Percentiles rank a stretch among this genome's conserved stretches.
phyloP scores from a whole-genome alignment of 225 moss, liverwort and hornwort species.

The Sphagnum contortum region DNA sequence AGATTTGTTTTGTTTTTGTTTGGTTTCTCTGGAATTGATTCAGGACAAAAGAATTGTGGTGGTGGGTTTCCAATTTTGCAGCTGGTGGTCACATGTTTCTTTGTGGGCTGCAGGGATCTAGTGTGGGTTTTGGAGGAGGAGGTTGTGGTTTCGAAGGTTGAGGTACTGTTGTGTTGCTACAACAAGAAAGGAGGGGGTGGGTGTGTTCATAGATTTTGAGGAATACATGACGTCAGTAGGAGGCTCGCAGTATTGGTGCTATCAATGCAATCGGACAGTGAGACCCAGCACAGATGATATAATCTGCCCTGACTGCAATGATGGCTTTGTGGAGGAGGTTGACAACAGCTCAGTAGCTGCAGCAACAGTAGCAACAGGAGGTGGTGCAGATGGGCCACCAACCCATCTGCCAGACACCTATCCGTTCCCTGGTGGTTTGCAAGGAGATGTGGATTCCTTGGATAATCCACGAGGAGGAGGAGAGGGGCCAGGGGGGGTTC shows the following conservation, averaged over 20 bases:
- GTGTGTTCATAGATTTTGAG: neutral
- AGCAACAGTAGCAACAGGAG: conserved; percentile 10
- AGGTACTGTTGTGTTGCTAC: too few species aligned
- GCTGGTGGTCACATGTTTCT: too few species aligned
- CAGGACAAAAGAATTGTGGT: too few species aligned
- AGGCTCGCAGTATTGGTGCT: conserved; percentile 76
- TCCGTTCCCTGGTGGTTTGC: conserved; percentile 39
- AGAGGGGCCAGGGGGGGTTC: conserved; percentile 42
- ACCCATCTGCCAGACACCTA: conserved; percentile 27
- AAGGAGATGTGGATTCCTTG: conserved; percentile 29
- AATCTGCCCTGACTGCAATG: conserved; percentile 59
- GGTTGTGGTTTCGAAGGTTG: too few species aligned
- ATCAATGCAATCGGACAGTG: conserved; percentile 67
- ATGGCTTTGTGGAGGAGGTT: conserved; percentile 67
- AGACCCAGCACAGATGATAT: conserved; percentile 65
- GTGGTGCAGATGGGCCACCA: conserved; percentile 35
- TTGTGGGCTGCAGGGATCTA: too few species aligned
- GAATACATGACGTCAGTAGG: conserved; percentile 79
- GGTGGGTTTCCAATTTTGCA: too few species aligned
- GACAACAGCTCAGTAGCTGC: conserved; percentile 5
- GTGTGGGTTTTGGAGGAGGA: too few species aligned
- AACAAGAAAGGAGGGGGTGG: neutral
- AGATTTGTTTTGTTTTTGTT: too few species aligned
- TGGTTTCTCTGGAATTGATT: too few species aligned
- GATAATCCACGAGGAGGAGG: conserved; percentile 26